Evolutionary conservation across 352 stramenopile species (phyloP).

Genomic region (Phytopythium ostracodes): DNA sequence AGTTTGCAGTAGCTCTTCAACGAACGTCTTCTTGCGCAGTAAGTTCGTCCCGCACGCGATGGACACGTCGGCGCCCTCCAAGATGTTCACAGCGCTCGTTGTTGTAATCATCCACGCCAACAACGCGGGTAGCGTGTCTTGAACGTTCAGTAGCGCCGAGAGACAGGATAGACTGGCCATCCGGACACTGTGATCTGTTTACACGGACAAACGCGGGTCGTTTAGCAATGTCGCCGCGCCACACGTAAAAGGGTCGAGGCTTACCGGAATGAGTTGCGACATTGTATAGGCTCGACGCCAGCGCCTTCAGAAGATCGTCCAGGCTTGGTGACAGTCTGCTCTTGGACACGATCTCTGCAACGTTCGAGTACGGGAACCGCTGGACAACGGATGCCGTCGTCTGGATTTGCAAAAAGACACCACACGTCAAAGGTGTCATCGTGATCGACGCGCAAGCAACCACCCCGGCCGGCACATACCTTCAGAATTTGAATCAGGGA

Average conservation of each 20-base stretch:
- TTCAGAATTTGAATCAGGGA: slow-evolving; percentile 71
- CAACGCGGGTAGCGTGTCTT: slow-evolving; percentile 53
- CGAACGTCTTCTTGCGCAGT: slow-evolving; percentile 59
- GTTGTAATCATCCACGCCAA: slow-evolving; percentile 72
- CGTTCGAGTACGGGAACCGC: slow-evolving; percentile 72
- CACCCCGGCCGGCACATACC: slow-evolving; percentile 15
- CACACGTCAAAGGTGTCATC: neutral
- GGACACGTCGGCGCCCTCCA: slow-evolving; percentile 53
- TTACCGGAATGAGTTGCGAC: slow-evolving; percentile 53
- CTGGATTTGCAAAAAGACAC: slow-evolving; percentile 13
- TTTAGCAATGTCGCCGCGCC: neutral
- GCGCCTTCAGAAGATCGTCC: slow-evolving; percentile 55
- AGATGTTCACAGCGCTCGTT: slow-evolving; percentile 34
- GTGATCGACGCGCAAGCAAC: neutral
- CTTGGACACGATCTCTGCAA: slow-evolving; percentile 43
- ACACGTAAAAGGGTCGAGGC: neutral
- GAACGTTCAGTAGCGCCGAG: slow-evolving; percentile 69
- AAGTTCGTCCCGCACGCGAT: slow-evolving; percentile 60
- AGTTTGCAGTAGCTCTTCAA: slow-evolving; percentile 69
- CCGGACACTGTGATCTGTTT: slow-evolving; percentile 68
- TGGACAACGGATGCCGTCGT: slow-evolving; percentile 69
- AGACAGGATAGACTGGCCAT: slow-evolving; percentile 80
- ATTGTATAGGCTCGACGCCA: slow-evolving; percentile 68
- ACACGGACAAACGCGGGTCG: neutral
- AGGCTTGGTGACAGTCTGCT: slow-evolving; percentile 51